Conservation (phyloP, 352 stramenopile genomes). For the Pythium dissimile region DNA sequence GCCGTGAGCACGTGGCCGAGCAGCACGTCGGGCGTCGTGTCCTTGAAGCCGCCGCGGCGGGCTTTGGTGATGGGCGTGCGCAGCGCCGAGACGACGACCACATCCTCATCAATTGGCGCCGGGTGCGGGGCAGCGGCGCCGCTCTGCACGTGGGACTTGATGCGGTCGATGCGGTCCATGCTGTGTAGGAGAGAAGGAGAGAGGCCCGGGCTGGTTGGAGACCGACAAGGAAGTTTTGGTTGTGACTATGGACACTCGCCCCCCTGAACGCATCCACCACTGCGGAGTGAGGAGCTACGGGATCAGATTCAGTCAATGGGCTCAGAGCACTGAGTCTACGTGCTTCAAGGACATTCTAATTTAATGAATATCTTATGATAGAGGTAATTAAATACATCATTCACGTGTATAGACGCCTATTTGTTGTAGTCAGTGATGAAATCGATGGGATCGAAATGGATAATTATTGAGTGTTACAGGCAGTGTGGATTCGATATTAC, state of each 20-base stretch:
- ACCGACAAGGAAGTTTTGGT: constrained; percentile 4
- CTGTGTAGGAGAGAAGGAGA: background rate
- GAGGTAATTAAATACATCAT: background rate
- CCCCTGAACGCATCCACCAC: background rate
- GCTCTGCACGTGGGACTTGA: constrained; percentile 59
- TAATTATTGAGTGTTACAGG: background rate
- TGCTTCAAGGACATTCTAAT: constrained; percentile 10
- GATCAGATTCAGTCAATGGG: background rate
- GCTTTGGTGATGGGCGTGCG: constrained; percentile 88
- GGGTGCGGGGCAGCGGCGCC: constrained; percentile 15
- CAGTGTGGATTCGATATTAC: constrained; percentile 5
- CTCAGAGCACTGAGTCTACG: background rate
- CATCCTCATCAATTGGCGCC: constrained; percentile 53
- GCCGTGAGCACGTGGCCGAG: constrained; percentile 82
- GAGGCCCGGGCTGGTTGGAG: background rate
- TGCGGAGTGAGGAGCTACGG: background rate
- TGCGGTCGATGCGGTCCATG: constrained; percentile 77
- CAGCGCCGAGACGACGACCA: constrained; percentile 81
- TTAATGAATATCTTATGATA: background rate
- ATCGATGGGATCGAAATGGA: background rate
- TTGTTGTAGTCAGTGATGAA: background rate
- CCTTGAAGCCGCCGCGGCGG: constrained; percentile 87
- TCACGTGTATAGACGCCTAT: background rate
- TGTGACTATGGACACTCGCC: background rate
- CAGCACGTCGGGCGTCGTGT: constrained; percentile 89